Evolutionary conservation across 371 early-diverging fungal species (phyloP).

Genomic region (Mucor mucedo): DNA sequence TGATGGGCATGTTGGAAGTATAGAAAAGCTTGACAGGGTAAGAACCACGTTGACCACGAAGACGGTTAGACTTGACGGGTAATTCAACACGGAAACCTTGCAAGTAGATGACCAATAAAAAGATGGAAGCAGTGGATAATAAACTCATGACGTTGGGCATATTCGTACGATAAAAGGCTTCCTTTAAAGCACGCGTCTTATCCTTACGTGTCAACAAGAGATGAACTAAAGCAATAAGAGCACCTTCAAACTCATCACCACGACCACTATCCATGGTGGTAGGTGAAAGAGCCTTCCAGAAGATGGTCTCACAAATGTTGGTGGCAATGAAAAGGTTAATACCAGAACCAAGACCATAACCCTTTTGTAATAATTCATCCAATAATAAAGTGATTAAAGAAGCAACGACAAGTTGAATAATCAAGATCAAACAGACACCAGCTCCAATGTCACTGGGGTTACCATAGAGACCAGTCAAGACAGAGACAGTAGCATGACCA

Average conservation of each 20-base stretch:
- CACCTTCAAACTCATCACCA: slow-evolving; percentile 99
- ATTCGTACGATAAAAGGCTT: slow-evolving; percentile 91
- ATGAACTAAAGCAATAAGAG: slow-evolving; percentile 96
- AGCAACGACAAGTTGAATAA: slow-evolving; percentile 98
- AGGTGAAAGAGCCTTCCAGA: slow-evolving; percentile 99
- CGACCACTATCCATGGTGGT: slow-evolving; percentile 98
- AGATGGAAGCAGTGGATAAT: slow-evolving; percentile 92
- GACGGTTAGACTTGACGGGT: slow-evolving; percentile 96
- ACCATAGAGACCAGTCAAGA: slow-evolving; percentile 99
- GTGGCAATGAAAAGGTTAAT: slow-evolving; percentile 99
- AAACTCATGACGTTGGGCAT: slow-evolving; percentile 98
- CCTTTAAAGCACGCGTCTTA: slow-evolving; percentile 98
- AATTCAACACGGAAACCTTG: slow-evolving; percentile 99
- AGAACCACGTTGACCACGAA: slow-evolving; percentile 97
- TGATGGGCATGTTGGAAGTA: slow-evolving; percentile 99
- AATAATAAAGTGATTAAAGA: slow-evolving; percentile 98
- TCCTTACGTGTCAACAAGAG: slow-evolving; percentile 95
- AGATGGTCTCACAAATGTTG: slow-evolving; percentile 99
- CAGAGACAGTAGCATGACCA: slow-evolving; percentile 98
- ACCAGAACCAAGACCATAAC: slow-evolving; percentile 99
- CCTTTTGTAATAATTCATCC: slow-evolving; percentile 99
- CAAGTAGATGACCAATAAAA: slow-evolving; percentile 98
- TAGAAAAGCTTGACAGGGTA: slow-evolving; percentile 99
- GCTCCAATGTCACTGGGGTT: slow-evolving; percentile 95
- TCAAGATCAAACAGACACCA: slow-evolving; percentile 93